Evolutionary conservation across 305 asterid species (phyloP), one percentile per base, ranked within the genome.

Genomic region (Rubia balearica): DNA sequence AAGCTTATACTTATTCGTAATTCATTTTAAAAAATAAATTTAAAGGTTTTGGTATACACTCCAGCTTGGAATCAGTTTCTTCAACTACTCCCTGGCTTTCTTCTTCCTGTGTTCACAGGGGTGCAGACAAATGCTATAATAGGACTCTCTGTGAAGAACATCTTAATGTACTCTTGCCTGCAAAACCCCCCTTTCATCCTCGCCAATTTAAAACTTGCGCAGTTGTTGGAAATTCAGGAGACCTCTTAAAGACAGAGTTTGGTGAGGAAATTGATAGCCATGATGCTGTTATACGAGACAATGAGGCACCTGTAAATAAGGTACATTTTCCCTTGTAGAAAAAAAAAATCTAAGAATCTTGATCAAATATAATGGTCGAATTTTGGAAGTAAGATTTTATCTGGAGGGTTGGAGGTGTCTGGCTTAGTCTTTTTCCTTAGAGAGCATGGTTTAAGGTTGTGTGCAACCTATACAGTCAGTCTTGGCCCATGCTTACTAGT

Each of bases 221-320:
- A 27, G 98, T 93, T 71, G 97, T 93, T 72, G 97, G 98, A 67
- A 93, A 93, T 83, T 93, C 98, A 0, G 98, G 98, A 70, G 97
- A 93, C 79, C 96, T 93, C 74, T 79, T 93, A 68, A 93, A 93
- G 88, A 93, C 93, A 12, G 88, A 89, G 78, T 93, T 90, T 71
- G 97, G 98, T 38, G 66, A 83, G 79, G 98, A 93, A 84, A 93
- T 93, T 74, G 98, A 93, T 75, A 77, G 91, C 57, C 98, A 93
- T 69, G 98, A 93, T 85, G 96, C 90, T 42, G 96, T 93, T 70
- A 86, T 93, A 75, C 88, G 98, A 83, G 96, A 93, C 82, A 93
- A 90, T 73, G 98, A 93, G 83, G 98, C 97, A 70, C 98, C 97
- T 48, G 97, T 93, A 76, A 90, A 86, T 79, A 85, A 87, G 95